Conservation (phyloP, 805 yeast species). For the Wickerhamomyces bisporus region DNA sequence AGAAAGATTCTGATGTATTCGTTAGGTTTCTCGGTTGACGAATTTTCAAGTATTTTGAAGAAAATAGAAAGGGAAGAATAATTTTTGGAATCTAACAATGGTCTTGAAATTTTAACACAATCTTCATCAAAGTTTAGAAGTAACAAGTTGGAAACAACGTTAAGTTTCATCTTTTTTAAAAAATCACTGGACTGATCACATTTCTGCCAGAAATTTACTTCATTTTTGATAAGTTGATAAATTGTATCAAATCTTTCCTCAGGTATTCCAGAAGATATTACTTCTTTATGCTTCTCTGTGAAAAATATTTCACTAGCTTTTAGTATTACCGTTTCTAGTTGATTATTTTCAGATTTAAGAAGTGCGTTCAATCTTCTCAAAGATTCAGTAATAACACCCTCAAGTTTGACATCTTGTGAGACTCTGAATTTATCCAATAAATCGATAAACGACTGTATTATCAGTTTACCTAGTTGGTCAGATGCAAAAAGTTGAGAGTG, state of each 20-base stretch:
- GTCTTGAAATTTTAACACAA: slow-evolving; percentile 3
- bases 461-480: slow-evolving; percentile 2
- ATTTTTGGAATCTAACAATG: slow-evolving; percentile 10
- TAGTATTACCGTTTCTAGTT: background rate
- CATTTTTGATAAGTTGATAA: slow-evolving; percentile 3
- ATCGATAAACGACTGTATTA: slow-evolving; percentile 4
- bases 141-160: slow-evolving; percentile 4
- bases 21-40: no score
- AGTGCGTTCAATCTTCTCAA: background rate
- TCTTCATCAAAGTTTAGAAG: slow-evolving; percentile 7
- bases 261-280: background rate
- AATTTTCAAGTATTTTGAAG: slow-evolving; percentile 10
- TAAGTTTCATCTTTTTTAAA: background rate
- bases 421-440: slow-evolving; percentile 7
- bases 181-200: slow-evolving; percentile 1
- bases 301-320: background rate
- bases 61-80: slow-evolving; percentile 6
- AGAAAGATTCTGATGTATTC: slow-evolving; percentile 2
- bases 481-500: background rate
- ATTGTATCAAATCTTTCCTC: background rate
- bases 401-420: background rate
- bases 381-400: background rate
- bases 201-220: slow-evolving; percentile 12
- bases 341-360: background rate
- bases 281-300: background rate